Evolutionary conservation across 192 early-diverging fungal species (phyloP), one percentile per base, ranked within the genome.

Genomic region (Pecoramyces ruminantium): DNA sequence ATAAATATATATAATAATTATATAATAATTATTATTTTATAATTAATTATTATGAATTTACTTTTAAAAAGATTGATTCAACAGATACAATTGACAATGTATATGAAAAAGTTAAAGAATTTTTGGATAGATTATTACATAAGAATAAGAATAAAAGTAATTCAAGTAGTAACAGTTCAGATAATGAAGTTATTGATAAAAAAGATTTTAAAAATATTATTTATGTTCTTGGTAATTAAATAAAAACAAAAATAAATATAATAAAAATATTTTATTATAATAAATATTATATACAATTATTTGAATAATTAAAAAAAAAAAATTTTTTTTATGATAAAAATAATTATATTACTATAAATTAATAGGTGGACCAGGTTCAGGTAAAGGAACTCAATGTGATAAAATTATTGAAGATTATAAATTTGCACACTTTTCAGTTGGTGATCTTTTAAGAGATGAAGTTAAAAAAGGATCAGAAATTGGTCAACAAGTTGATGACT

Each of bases 341-440:
- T n/a, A n/a, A n/a, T n/a, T n/a, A n/a, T n/a, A n/a, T n/a, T n/a
- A n/a, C n/a, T n/a, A n/a, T n/a, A n/a, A n/a, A n/a, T n/a, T n/a
- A n/a, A n/a, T n/a, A 86, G 86, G 86, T 58, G 87, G 87, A n/a
- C 87, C 87, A n/a, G 87, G 87, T 8, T 88, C 86, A 40, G 87
- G 87, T 79, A 86, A 83, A 67, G 28, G 30, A 25, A 80, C 81
- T 28, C 80, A 86, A 81, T 40, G 77, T 30, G 30, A 83, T 18
- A 84, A 82, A 28, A 78, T 87, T 18, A 39, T 30, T 80, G 38
- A 82, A 34, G 29, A 28, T 39, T 82, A 79, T n/a, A 30, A 29
- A 15, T 29, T 82, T 27, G 79, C 80, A 6, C 81, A 82, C 30
- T 51, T 82, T 16, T 79, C 78, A 13, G 78, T 79, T 29, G 81